These are phyloP conservation scores for Hypholoma sublateritium DNA, from an alignment of 768 basidiomycete species.

Conservation along the genomic window DNA sequence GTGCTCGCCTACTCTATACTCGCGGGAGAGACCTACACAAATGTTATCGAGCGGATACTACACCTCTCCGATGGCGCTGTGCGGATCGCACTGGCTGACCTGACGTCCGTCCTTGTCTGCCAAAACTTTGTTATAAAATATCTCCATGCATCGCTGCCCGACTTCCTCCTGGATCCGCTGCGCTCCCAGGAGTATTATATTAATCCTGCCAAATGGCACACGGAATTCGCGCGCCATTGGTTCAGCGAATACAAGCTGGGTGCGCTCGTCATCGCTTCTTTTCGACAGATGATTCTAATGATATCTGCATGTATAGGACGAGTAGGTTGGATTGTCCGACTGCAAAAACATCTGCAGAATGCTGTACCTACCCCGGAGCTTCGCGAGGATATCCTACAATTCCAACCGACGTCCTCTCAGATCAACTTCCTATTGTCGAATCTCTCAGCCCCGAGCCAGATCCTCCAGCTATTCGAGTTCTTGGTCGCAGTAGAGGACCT, in stretches of 20 bases:
- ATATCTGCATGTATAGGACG: neutral
- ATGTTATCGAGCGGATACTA: neutral
- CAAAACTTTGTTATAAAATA: neutral
- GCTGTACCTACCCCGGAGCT: neutral
- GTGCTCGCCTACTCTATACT: neutral
- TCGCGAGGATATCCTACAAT: neutral
- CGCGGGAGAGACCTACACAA: neutral
- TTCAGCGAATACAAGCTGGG: neutral
- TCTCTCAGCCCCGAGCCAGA: neutral
- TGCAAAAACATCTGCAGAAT: neutral
- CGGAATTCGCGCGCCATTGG: neutral
- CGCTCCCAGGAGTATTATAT: neutral
- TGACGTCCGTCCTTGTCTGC: neutral
- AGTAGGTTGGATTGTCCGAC: neutral
- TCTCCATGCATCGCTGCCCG: neutral
- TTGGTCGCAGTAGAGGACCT: too few species aligned
- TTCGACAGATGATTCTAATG: neutral
- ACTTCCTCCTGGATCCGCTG: neutral
- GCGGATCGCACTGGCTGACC: neutral
- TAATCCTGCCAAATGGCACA: neutral
- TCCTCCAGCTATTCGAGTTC: neutral
- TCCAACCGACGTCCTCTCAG: neutral
- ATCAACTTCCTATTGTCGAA: neutral
- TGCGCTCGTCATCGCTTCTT: neutral
- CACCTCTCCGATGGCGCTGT: neutral